phyloP scores from a whole-genome alignment of 352 stramenopile species.

The Stramenopiles sp. region DNA sequence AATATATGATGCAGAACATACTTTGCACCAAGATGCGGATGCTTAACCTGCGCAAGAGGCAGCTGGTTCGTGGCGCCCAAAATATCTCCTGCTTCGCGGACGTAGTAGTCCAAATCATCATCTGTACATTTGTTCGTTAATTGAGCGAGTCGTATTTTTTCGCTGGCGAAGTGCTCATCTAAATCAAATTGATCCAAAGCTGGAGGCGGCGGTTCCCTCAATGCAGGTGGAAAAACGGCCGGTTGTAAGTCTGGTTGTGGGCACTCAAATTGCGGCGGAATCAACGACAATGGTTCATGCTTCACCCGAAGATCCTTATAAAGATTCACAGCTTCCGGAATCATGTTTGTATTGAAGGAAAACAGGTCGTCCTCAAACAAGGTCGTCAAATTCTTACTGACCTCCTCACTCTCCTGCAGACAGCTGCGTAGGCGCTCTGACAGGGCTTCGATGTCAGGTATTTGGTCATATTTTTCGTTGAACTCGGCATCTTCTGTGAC shows the following conservation, averaged over 20 bases:
- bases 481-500: conserved; percentile 46
- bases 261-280: conserved; percentile 79
- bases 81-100: conserved; percentile 72
- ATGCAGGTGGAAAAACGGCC: conserved; percentile 71
- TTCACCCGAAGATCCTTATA: conserved; percentile 75
- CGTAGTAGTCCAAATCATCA: conserved; percentile 78
- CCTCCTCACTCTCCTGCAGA: conserved; percentile 75
- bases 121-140: conserved; percentile 85
- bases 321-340: conserved; percentile 71
- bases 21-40: conserved; percentile 38
- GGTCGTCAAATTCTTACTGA: conserved; percentile 76
- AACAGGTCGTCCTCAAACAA: conserved; percentile 81
- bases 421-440: conserved; percentile 71
- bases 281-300: conserved; percentile 77
- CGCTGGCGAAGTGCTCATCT: conserved; percentile 82
- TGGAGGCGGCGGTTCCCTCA: conserved; percentile 62
- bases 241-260: conserved; percentile 70
- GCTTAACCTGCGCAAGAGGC: conserved; percentile 23
- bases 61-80: conserved; percentile 59
- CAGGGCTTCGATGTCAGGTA: conserved; percentile 77
- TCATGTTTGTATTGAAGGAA: conserved; percentile 76
- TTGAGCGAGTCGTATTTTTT: conserved; percentile 66
- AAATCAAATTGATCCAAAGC: conserved; percentile 86
- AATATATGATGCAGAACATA: conserved; percentile 73
- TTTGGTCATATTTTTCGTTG: conserved; percentile 49